phyloP scores from a whole-genome alignment of 805 yeast species.

The Cyberlindnera xylosilytica region DNA sequence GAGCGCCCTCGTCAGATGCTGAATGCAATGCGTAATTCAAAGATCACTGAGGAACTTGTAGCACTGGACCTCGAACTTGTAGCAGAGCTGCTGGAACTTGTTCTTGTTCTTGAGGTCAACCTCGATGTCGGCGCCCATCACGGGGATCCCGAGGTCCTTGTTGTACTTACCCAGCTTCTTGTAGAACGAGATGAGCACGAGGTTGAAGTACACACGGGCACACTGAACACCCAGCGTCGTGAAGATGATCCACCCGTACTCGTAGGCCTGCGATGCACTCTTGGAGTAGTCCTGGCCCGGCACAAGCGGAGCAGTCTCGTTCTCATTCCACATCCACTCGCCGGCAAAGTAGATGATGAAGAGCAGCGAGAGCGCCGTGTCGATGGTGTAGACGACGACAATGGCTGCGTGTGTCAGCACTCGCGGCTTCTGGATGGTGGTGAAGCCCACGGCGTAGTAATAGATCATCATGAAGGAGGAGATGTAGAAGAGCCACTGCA shows the following conservation, averaged over 20 bases:
- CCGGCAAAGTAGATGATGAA: constrained; percentile 73
- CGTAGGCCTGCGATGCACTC: constrained; percentile 59
- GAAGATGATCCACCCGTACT: constrained; percentile 54
- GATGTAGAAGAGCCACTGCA: constrained; percentile 80
- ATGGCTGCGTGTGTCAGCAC: constrained; percentile 62
- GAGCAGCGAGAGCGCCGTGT: constrained; percentile 61
- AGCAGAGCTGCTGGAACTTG: constrained; percentile 28
- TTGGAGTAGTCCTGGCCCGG: constrained; percentile 30
- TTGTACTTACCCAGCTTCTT: constrained; percentile 50
- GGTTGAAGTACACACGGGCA: constrained; percentile 56
- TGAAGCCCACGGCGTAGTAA: constrained; percentile 58
- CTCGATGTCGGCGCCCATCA: constrained; percentile 32
- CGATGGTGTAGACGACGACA: constrained; percentile 59
- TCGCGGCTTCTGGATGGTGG: constrained; percentile 48
- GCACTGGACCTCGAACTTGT: constrained; percentile 29
- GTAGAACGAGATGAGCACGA: constrained; percentile 57
- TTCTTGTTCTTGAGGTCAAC: constrained; percentile 33
- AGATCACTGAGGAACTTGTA: constrained; percentile 24
- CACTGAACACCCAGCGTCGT: constrained; percentile 46
- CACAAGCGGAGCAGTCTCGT: constrained; percentile 22
- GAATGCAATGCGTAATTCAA: no score
- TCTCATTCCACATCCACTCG: constrained; percentile 68
- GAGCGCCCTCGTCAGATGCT: no score
- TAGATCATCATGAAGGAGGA: constrained; percentile 62
- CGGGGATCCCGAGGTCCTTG: constrained; percentile 36